Evolutionary conservation across 106 monocot genomes (phyloP).

Genomic region (Apostasia shenzhenica): DNA sequence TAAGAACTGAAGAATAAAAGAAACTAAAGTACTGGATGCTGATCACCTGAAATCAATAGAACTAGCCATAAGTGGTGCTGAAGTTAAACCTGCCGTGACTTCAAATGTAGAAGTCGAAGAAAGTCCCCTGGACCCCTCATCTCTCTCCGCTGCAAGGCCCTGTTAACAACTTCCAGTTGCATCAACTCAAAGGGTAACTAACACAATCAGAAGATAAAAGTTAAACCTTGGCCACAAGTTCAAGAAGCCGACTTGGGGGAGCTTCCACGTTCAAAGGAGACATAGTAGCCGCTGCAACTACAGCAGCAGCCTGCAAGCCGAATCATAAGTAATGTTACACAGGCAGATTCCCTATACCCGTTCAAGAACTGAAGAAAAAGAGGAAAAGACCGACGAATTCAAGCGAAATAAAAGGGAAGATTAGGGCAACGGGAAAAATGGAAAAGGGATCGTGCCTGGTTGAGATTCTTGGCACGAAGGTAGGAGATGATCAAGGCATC

Average conservation of each 20-base stretch:
- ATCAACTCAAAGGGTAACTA: neutral
- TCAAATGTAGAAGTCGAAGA: slow-evolving; percentile 12
- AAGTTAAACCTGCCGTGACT: slow-evolving; percentile 9
- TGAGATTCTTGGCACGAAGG: slow-evolving; percentile 62
- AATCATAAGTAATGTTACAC: neutral
- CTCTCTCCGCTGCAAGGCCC: slow-evolving; percentile 85
- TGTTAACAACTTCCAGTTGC: slow-evolving; percentile 22
- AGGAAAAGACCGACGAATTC: neutral
- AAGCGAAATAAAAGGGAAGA: slow-evolving; percentile 1
- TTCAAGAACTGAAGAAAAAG: neutral
- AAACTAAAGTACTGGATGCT: neutral
- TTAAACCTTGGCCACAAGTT: slow-evolving; percentile 83
- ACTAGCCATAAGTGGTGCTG: slow-evolving; percentile 18
- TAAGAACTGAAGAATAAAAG: neutral
- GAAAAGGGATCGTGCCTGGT: slow-evolving; percentile 34
- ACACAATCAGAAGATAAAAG: slow-evolving; percentile 1
- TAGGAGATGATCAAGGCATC: slow-evolving; percentile 73
- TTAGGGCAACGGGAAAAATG: neutral
- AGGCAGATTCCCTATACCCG: no score
- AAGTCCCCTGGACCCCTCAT: slow-evolving; percentile 29
- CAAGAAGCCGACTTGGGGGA: slow-evolving; percentile 48
- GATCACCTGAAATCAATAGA: slow-evolving; percentile 75
- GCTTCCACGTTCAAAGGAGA: slow-evolving; percentile 46
- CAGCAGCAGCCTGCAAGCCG: slow-evolving; percentile 53
- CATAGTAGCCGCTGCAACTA: slow-evolving; percentile 77